phyloP scores from a whole-genome alignment of 139 green algal genomes.

The Diplosphaera chodatii region DNA sequence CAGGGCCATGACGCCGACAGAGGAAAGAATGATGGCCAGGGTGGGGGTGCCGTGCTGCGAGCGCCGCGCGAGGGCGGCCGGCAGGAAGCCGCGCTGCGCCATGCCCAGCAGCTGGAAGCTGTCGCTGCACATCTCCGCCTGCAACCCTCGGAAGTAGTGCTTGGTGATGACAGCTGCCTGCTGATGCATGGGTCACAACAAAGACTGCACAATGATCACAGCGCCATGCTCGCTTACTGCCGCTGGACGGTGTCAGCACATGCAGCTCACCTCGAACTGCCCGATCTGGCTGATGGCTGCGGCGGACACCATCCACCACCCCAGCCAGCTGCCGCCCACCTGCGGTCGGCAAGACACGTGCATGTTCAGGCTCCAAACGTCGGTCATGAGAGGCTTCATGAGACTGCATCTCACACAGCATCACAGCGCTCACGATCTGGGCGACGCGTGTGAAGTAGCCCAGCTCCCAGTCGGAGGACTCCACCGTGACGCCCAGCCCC shows the following conservation, averaged over 20 bases:
- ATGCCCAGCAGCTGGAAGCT: conserved; percentile 90
- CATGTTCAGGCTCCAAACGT: too few relatives aligned
- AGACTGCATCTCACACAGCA: background rate
- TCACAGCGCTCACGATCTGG: conserved; percentile 37
- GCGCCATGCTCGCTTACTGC: too few relatives aligned
- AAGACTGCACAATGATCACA: too few relatives aligned
- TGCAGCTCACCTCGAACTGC: conserved; percentile 66
- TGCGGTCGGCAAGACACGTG: conserved; percentile 7
- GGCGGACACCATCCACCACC: conserved; percentile 74
- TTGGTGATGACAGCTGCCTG: too few relatives aligned
- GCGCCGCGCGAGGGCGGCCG: conserved; percentile 44
- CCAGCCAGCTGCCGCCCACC: conserved; percentile 83
- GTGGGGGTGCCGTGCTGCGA: conserved; percentile 81
- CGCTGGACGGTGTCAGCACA: too few relatives aligned
- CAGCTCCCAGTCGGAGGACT: conserved; percentile 60
- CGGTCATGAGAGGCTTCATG: too few relatives aligned
- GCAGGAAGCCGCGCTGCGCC: conserved; percentile 92
- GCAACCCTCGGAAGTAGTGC: too few relatives aligned
- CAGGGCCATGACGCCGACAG: conserved; percentile 69
- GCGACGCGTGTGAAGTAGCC: conserved; percentile 80
- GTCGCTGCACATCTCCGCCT: conserved; percentile 92
- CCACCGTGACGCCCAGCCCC: conserved; percentile 59
- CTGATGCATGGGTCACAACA: too few relatives aligned
- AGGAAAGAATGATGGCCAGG: conserved; percentile 74
- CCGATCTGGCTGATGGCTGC: conserved; percentile 81